Conservation (phyloP, 768 basidiomycete genomes). For the Lentinula detonsa region DNA sequence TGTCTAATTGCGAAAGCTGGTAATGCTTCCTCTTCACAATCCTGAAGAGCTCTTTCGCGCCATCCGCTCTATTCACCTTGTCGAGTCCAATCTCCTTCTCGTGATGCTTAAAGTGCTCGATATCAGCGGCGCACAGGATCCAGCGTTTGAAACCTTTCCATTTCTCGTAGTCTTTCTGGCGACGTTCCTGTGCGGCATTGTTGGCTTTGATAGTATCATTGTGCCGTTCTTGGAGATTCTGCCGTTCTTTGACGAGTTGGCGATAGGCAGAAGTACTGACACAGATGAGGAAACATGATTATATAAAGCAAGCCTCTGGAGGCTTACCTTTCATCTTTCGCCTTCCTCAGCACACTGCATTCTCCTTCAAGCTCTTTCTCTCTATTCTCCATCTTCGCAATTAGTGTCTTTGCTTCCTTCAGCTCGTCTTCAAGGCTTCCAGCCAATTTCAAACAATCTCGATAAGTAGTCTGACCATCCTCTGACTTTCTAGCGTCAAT, state of each 20-base stretch:
- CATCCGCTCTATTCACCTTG: background rate
- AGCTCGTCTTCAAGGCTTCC: constrained; percentile 25
- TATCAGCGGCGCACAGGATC: background rate
- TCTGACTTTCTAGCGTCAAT: constrained; percentile 27
- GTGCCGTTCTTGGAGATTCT: background rate
- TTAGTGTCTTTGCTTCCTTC: constrained; percentile 12
- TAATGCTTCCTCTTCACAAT: constrained; percentile 1
- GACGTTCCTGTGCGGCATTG: background rate
- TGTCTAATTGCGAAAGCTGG: background rate
- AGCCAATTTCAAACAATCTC: constrained; percentile 28
- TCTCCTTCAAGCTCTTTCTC: constrained; percentile 19
- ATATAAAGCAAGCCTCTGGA: background rate
- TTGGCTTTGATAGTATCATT: background rate
- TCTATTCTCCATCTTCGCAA: constrained; percentile 15
- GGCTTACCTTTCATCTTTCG: background rate
- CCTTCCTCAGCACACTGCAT: constrained; percentile 13
- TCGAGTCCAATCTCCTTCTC: background rate
- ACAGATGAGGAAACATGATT: background rate
- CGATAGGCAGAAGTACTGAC: background rate
- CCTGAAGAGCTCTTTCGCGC: background rate
- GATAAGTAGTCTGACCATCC: constrained; percentile 22
- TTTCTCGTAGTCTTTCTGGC: constrained; percentile 1
- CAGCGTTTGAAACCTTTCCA: constrained; percentile 6
- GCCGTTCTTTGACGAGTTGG: background rate
- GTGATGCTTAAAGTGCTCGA: background rate